Base-by-base conservation (phyloP, 768 basidiomycete species). In the Naganishia kalamii region DNA sequence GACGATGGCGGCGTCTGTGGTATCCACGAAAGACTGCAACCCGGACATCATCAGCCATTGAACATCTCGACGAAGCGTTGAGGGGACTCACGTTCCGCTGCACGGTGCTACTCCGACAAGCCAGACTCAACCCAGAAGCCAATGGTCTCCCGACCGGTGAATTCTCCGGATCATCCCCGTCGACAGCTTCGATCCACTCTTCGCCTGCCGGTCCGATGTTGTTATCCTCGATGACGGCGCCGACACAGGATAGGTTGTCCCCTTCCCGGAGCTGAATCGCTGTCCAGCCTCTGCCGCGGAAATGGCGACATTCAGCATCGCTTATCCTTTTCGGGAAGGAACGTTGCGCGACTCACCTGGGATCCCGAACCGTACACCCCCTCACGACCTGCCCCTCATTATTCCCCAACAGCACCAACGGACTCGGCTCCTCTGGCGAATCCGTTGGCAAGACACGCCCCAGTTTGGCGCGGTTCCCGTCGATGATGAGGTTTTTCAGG, bases 101-200 rank as follows among this genome's bases (percentile, higher is more conserved):
- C n/a, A 81, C 74, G 15, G 74, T 30, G 15, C 74, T 75, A 66
- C 80, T 75, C 44, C 70, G 65, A 68, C 80, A 80, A 11, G 80
- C 80, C 44, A 81, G 72, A 41, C 74, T 75, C 32, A 81, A 50
- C 8, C 80, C 81, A 59, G 80, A 80, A 2, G 80, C 80, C 46
- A 81, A 72, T 0, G 80, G 81, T 62, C 78, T 62, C 32, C 78
- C 78, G 0, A 73, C 48, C 0, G 76, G 76, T 10, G 75, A 72
- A 19, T 66, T 51, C 48, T 79, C 78, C 6, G 78, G 77, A 68
- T 78, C 77, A 1, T 74, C 70, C 10, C 78, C 78, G 63, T 79
- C 78, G 10, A 73, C 48, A 25, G 63, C 69, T 17, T 74, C 72
- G 30, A 72, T 66, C 68, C 77, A 79, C 63, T 78, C 80, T 29